Evolutionary conservation across 202 grass and related monocot genomes (phyloP), one percentile per base, ranked within the genome.

Genomic region (Bolboschoenoplectus hybrid): DNA sequence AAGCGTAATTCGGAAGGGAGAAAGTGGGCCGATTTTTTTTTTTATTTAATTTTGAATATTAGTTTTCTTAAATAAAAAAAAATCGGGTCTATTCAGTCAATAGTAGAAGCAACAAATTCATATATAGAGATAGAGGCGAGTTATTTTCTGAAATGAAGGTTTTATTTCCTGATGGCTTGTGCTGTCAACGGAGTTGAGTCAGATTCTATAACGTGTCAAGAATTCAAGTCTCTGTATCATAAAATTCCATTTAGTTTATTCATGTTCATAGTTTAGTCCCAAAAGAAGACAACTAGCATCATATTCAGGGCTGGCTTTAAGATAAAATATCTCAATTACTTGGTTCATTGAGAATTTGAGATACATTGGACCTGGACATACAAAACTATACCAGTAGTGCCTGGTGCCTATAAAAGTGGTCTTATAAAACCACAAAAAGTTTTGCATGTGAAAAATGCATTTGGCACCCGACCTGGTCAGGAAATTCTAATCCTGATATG

Each of bases 371-470:
- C 16, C 16, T 45, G 40, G 0, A 73, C 44, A 73, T 26, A 73
- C 44, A 73, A 49, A 75, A 35, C 26, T 52, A 11, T 52, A 53
- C 4, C 3, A 35, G 6, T 58, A 35, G 6, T 58, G 34, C 13
- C 14, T 58, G 40, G 53, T 19, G 55, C 75, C 36, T 38, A 57
- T 19, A 60, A 60, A 80, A 16, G 52, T 6, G 11, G 14, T 58
- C 52, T 79, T 19, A 41, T 3, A 61, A 60, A 19, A 80, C 36
- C 2, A 60, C 53, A 41, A 7, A 58, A 5, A 3, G 14, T 44
- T 79, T 41, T 76, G 72, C 49, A 43, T 60, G 36, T 17, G 35
- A 40, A 60, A 57, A 32, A 13, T 56, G 49, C 74, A 76, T 78
- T 39, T 78, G 74, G 50, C 14, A 79, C 35, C 52, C 60, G 52